Base-by-base conservation (phyloP, 2,329 filamentous ascomycete species). In the Cordyceps militaris region DNA sequence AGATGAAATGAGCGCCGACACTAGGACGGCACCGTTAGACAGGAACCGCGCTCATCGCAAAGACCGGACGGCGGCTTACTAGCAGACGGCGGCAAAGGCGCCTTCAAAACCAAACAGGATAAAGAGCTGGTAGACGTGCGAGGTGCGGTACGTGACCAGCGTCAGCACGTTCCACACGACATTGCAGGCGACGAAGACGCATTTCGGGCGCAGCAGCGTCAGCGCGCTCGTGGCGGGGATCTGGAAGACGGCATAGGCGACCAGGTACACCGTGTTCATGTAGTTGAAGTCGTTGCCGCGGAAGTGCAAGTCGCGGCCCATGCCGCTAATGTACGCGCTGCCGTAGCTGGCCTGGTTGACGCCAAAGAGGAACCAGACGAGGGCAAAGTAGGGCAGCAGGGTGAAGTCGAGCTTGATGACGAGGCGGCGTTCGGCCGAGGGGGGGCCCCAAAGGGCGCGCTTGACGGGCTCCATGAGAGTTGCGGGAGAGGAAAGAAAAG, bases 321-420 rank as follows among this genome's bases (percentile, higher is more conserved):
- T 74, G 21, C 72, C 71, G 52, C 71, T 74, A 57, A 75, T 74
- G 61, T 74, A 75, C 3, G 73, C 73, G 0, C 71, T 74, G 32
- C 64, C 70, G 60, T 77, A 77, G 61, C 71, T 74, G 28, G 74
- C 69, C 11, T 74, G 68, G 5, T 74, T 76, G 50, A 77, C 69
- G 28, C 75, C 75, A 57, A 77, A 77, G 3, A 77, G 65, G 52
- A 77, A 77, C 75, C 74, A 77, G n/a, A 77, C 72, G 13, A 76
- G 63, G 0, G 73, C 75, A 60, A 77, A 76, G 59, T 77, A 77
- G 1, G 71, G 70, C 21, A 76, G 66, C 7, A 76, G 65, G 0
- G 73, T 75, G 46, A 70, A 66, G 59, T 76, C 73, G 8, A 76
- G 68, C 63, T 73, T 74, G 38, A 70, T 67, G 30, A 75, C 64